Evolutionary conservation across 2,329 filamentous ascomycete genomes (phyloP), one percentile per base, ranked within the genome.

Genomic region (Trichoderma afroharzianum): DNA sequence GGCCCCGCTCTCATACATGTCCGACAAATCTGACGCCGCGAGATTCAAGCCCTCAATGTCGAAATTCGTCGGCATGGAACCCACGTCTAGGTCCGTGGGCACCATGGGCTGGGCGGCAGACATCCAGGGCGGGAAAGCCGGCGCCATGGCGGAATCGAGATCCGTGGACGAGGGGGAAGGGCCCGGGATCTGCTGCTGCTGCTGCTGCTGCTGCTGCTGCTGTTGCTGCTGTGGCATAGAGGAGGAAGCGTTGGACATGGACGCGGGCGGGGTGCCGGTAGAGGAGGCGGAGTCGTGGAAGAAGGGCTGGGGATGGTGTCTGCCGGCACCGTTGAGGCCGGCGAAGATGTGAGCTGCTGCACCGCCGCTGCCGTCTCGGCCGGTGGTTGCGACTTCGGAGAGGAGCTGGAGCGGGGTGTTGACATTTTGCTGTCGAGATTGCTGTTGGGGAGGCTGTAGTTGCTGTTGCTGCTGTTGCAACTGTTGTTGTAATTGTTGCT

Each of bases 361-460:
- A 58, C 74, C 71, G 30, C 74, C 74, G 57, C 74, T 71, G 39
- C 74, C 74, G 57, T 84, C 82, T 63, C 84, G 83, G 39, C 79
- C 80, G 72, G 84, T 85, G 18, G 87, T 85, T n/a, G 87, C 87
- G 39, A 88, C 84, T 74, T 89, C 87, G 47, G 87, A 88, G 7
- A 89, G 82, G 28, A 89, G 81, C 67, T 88, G 85, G 4, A 89
- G 82, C 1, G 87, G 87, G 0, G 87, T 88, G 75, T 85, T 88
- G 36, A 81, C 82, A 76, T 81, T 77, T 28, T 36, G 33, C 15
- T 75, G 74, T 18, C 74, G 73, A 3, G 73, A 71, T 24, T 75
- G 75, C 12, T 74, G 73, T 36, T 61, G 73, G 36, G 55, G 76
- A 33, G 59, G 70, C 70, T 77, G 61, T 15, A 74, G 73, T 32